Base-by-base conservation (phyloP, 2,329 filamentous ascomycete genomes). In the Clarireedia hainanense region DNA sequence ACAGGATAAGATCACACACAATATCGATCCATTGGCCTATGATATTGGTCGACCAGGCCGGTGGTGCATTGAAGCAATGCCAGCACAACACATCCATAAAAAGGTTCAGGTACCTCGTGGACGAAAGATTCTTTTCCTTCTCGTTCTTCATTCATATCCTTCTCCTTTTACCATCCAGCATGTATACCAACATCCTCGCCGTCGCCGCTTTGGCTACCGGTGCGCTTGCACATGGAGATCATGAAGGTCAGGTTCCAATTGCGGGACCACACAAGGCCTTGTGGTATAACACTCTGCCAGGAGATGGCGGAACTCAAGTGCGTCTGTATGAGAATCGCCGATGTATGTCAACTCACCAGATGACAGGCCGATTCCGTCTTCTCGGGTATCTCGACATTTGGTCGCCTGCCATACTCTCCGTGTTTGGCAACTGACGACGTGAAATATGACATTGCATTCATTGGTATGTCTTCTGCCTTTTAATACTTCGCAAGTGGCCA, bases 221-320 rank as follows among this genome's bases (percentile, higher is more conserved):
- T 95, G 69, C 95, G 88, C 74, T 96, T 89, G 80, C 90, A 92
- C 80, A 96, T 86, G 54, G 90, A 88, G 39, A 96, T 79, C 89
- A 97, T 95, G 67, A 91, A 88, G 50, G 61, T 26, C 67, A 69
- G 48, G 48, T 65, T 24, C 62, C 65, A 47, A 68, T 69, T 45
- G 57, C 60, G 50, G 89, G 89, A 0, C 89, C 89, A 43, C 86
- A 85, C 64, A 77, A 88, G 69, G 79, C 81, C 27, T 69, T 94
- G 47, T 95, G 89, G 89, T 95, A 92, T 71, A 92, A 89, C 69
- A 84, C 76, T 1, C 74, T 95, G 5, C 89, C 89, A 3, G 89
- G 89, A 37, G 89, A 94, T 71, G 89, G 89, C 26, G 89, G 89
- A 55, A 94, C 83, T 40, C 88, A 94, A 77, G 87, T 88, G 65